A percentile compares a stretch with the other conserved stretches of the same genome.
These are phyloP conservation scores for Rhizoctonia solani DNA, from an alignment of 1,284 basidiomycete species.

Conservation along the genomic window DNA sequence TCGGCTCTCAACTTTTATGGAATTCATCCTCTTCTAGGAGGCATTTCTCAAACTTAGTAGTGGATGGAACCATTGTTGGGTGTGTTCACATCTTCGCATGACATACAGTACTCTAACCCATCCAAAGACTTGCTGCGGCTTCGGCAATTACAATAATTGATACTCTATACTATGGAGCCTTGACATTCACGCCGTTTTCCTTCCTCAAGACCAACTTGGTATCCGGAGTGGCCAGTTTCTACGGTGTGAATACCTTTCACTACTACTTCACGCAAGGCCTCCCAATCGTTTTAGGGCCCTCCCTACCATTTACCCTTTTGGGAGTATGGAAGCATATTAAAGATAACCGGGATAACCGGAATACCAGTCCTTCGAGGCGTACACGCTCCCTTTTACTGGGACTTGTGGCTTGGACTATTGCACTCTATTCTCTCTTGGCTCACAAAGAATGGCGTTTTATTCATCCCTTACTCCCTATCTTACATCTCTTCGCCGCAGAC, in stretches of 20 bases:
- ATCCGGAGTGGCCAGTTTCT: constrained; percentile 86
- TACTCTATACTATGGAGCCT: constrained; percentile 66
- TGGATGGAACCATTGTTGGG: constrained; percentile 28
- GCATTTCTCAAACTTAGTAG: neutral
- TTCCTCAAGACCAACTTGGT: constrained; percentile 78
- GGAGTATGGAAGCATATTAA: constrained; percentile 47
- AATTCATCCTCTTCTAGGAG: constrained; percentile 45
- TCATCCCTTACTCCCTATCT: constrained; percentile 86
- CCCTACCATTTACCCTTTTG: constrained; percentile 71
- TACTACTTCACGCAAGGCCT: constrained; percentile 89
- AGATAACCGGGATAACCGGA: constrained; percentile 30
- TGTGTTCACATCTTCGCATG: neutral
- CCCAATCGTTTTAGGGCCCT: constrained; percentile 76
- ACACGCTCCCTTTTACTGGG: constrained; percentile 50
- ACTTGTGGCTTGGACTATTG: constrained; percentile 65
- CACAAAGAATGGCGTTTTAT: constrained; percentile 99
- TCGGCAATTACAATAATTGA: constrained; percentile 58
- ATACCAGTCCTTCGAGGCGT: neutral
- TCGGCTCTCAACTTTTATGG: constrained; percentile 61
- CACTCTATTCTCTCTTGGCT: constrained; percentile 74
- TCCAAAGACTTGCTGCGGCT: constrained; percentile 50
- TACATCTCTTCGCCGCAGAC: constrained; percentile 79
- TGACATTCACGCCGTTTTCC: constrained; percentile 79
- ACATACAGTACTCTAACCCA: neutral
- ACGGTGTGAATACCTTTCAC: constrained; percentile 85